Base-by-base conservation (phyloP, 768 basidiomycete genomes). In the Xerocomellus dryophilus region DNA sequence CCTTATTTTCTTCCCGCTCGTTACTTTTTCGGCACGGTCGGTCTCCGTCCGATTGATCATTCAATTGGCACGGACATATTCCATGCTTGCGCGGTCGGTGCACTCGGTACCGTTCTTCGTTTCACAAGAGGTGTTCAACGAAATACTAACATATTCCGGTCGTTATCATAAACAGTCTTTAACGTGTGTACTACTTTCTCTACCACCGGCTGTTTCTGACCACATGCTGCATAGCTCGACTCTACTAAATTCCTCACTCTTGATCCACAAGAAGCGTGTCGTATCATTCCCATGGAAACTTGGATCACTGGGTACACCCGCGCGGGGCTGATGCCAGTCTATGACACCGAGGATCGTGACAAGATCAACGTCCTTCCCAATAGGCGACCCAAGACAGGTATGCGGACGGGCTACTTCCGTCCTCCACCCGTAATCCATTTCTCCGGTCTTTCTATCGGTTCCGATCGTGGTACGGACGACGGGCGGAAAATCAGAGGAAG, bases 211-310 rank as follows among this genome's bases (percentile, higher is more conserved):
- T 2, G 3, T 15, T 25, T 10, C 34, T 47, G 31, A 58, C 6
- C 21, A 27, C 39, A 5, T n/a, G 4, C 18, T 23, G 18, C 39
- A 17, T 10, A 69, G 69, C 59, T 71, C 36, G 63, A 61, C 43
- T 36, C 49, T 51, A 32, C 45, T 21, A 68, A 71, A 29, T 77
- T 74, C 60, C 59, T 61, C 34, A 63, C 70, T 14, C 53, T 65
- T 18, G 56, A 57, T 3, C 60, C 72, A 3, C 64, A 71, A 56
- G 81, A 81, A 66, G 80, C 76, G 2, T 75, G 76, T 47, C 75
- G 77, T n/a, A 76, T 82, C 46, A 79, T 84, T 40, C 80, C 82
- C 2, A 68, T 82, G 70, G 74, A 72, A 18, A 50, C 84, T n/a
- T 73, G 71, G 11, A 64, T 79, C 35, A 57, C 64, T 0, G 69